Evolutionary conservation across 2,329 filamentous ascomycete species (phyloP), one percentile per base, ranked within the genome.

Genomic region (Hypocrella siamensis): DNA sequence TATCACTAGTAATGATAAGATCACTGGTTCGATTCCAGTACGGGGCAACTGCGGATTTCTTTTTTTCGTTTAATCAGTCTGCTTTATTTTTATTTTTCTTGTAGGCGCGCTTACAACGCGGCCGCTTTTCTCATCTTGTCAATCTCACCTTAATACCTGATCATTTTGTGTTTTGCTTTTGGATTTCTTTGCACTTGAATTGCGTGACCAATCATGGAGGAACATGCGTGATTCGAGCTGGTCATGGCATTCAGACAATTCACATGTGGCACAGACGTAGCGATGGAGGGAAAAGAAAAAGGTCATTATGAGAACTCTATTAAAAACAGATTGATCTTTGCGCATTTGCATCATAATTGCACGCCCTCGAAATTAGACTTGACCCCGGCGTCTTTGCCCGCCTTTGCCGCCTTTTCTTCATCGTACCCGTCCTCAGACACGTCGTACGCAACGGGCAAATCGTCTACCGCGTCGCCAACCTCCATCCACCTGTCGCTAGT

Each of bases 401-500:
- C 15, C 3, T 27, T 21, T 2, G 31, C 17, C 12, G 19, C 25
- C 19, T 35, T 40, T 30, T 53, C 59, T 35, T 61, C 60, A 10
- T 62, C 58, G 28, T 53, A 55, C 8, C 49, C 53, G 17, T 52
- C 49, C 27, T 51, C 54, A 28, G 48, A 47, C 10, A 47, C 42
- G 22, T 61, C 53, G 32, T 70, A 68, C 3, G 60, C 60, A 7
- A 68, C 49, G 6, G 52, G 53, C 12, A 69, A 39, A 31, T 73
- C 66, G 3, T 70, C 63, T 32, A 77, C 63, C 41, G 73, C 65
- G 17, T 74, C 68, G 4, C 74, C 75, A 14, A 86, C 68, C 53
- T 92, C 83, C 53, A 80, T 68, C 85, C 85, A 93, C 6, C 51
- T 60, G 9, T 77, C 67, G 47, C 80, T 86, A 4, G 68, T 76